Conservation (phyloP, 495 filamentous ascomycete genomes). For the Venustampulla echinocandica region DNA sequence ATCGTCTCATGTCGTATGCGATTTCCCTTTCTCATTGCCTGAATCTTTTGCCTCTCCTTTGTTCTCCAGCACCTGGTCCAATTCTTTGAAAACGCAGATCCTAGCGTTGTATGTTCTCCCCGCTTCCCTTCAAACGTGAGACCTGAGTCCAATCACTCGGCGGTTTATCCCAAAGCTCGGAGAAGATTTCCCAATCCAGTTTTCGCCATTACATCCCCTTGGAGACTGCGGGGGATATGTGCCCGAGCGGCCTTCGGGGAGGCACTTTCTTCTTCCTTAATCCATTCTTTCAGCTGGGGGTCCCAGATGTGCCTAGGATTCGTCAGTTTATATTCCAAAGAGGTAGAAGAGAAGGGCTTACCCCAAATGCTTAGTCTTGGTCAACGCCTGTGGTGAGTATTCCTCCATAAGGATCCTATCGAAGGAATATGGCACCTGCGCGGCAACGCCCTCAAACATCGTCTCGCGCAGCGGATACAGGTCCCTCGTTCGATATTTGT, state of each 20-base stretch:
- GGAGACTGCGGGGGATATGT: constrained; percentile 14
- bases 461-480: constrained; percentile 74
- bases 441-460: constrained; percentile 66
- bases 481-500: constrained; percentile 59
- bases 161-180: not conserved
- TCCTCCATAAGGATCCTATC: constrained; percentile 63
- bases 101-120: no score
- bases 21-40: no score
- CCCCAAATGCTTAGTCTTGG: constrained; percentile 54
- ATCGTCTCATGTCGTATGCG: no score
- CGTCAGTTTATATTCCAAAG: constrained; percentile 4
- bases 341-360: constrained; percentile 29
- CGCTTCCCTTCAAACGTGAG: no score
- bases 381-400: constrained; percentile 60
- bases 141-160: no score
- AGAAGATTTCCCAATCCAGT: constrained; percentile 9
- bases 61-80: no score
- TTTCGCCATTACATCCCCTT: constrained; percentile 4
- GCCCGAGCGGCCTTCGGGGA: not conserved
- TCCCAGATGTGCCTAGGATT: constrained; percentile 16
- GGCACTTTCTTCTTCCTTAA: constrained; percentile 7
- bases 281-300: constrained; percentile 21
- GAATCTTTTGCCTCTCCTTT: no score
- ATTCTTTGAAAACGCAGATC: no score
- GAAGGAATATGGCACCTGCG: constrained; percentile 69